Conservation (phyloP, 306 rosid genomes). For the Crotalaria pallida region DNA sequence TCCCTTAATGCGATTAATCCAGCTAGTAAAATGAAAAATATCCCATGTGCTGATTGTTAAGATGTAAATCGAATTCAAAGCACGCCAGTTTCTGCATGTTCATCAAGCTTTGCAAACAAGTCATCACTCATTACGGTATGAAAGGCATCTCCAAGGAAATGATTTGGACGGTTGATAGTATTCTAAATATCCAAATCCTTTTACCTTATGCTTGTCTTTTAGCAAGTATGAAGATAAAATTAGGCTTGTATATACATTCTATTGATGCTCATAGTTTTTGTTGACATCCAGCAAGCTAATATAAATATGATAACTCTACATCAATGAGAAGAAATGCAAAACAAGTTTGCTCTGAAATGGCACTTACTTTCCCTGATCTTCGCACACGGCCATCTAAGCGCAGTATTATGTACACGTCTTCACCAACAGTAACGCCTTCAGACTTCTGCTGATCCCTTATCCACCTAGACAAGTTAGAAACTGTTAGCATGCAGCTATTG, state of each 20-base stretch:
- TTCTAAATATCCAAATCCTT: conserved; percentile 1
- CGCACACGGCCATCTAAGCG: conserved; percentile 95
- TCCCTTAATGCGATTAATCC: background rate
- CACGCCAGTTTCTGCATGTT: background rate
- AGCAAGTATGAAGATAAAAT: background rate
- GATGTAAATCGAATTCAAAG: background rate
- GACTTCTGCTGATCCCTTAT: conserved; percentile 81
- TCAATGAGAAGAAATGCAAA: conserved; percentile 6
- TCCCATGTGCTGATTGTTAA: background rate
- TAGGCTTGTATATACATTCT: background rate
- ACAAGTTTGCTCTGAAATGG: background rate
- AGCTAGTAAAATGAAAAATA: background rate
- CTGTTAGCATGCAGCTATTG: background rate
- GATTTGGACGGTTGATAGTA: background rate
- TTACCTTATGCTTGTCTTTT: background rate
- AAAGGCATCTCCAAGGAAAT: background rate
- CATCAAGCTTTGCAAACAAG: conserved; percentile 14
- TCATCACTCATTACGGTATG: background rate
- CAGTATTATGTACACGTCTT: conserved; percentile 82
- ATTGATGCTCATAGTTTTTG: background rate
- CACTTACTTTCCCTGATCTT: conserved; percentile 88
- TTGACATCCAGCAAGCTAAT: background rate
- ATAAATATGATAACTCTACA: background rate
- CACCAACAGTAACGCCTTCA: conserved; percentile 89
- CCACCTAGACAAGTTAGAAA: conserved; percentile 63